phyloP scores from a whole-genome alignment of 192 early-diverging fungal genomes.

The Linnemannia schmuckeri region DNA sequence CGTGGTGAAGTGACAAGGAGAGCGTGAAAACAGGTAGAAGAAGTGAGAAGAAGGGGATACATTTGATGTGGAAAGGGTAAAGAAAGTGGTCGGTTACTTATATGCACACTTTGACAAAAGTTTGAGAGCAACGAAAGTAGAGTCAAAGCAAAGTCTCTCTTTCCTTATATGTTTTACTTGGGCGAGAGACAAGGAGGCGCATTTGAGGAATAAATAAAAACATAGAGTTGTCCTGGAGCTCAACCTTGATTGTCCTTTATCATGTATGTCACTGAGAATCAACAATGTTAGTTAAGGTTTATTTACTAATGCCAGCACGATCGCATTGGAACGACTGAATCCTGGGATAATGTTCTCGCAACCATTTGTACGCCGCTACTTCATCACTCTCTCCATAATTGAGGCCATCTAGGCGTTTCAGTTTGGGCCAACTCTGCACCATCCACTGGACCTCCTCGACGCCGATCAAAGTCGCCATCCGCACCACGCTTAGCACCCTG shows the following conservation, averaged over 20 bases:
- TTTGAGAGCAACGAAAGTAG: too few species aligned
- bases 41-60: background rate
- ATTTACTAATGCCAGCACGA: too few species aligned
- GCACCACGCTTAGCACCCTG: background rate
- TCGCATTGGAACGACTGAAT: background rate
- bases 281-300: too few species aligned
- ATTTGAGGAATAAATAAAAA: too few species aligned
- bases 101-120: background rate
- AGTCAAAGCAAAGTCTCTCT: too few species aligned
- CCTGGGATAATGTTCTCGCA: background rate
- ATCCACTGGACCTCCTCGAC: slow-evolving; percentile 12
- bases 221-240: too few species aligned
- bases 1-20: background rate
- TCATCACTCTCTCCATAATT: background rate
- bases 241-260: too few species aligned
- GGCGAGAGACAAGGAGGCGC: too few species aligned
- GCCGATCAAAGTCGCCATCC: background rate
- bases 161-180: too few species aligned
- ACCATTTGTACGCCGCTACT: background rate
- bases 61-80: too few species aligned
- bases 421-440: background rate
- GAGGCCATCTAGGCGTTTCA: background rate
- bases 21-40: background rate
- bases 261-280: too few species aligned
- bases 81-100: background rate